A percentile compares a stretch with the other conserved stretches of the same genome.
These are phyloP conservation scores for Kandelia obovata DNA, from an alignment of 345 rosid genomes.

Conservation along the genomic window DNA sequence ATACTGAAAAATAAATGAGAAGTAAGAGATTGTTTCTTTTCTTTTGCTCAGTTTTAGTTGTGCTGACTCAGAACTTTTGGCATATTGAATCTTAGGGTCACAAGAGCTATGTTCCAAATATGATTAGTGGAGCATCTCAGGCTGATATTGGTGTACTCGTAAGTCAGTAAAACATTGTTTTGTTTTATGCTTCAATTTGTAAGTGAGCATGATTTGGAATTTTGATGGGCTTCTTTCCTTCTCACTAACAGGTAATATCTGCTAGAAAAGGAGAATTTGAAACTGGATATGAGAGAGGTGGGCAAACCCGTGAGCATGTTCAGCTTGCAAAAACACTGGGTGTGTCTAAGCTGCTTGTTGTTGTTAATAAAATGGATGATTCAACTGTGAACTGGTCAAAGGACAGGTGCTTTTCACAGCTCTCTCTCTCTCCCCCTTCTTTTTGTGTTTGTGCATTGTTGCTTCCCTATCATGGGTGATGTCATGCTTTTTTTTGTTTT, in stretches of 20 bases:
- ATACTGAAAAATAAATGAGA: too few relatives aligned
- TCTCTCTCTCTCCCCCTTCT: background rate
- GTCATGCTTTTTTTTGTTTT: background rate
- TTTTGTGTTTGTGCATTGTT: background rate
- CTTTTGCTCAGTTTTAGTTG: background rate
- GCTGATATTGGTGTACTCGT: slow-evolving; percentile 98
- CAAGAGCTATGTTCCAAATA: slow-evolving; percentile 97
- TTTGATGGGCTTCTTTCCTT: background rate
- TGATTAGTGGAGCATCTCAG: slow-evolving; percentile 99
- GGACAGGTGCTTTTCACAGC: slow-evolving; percentile 53
- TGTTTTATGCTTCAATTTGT: background rate
- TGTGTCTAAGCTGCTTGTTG: slow-evolving; percentile 82
- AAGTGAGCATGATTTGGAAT: background rate
- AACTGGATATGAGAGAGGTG: slow-evolving; percentile 98
- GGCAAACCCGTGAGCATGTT: slow-evolving; percentile 99
- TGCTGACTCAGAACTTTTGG: background rate
- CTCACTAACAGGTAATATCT: slow-evolving; percentile 65
- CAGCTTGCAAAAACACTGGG: slow-evolving; percentile 99
- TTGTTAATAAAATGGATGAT: slow-evolving; percentile 98
- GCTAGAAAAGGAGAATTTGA: slow-evolving; percentile 99
- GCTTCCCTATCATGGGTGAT: background rate
- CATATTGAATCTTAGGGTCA: slow-evolving; percentile 66
- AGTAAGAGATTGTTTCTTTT: background rate
- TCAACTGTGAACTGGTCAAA: slow-evolving; percentile 93
- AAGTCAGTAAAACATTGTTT: slow-evolving; percentile 23